Base-by-base conservation (phyloP, 345 rosid genomes). In the Eucalyptus tenuipes region DNA sequence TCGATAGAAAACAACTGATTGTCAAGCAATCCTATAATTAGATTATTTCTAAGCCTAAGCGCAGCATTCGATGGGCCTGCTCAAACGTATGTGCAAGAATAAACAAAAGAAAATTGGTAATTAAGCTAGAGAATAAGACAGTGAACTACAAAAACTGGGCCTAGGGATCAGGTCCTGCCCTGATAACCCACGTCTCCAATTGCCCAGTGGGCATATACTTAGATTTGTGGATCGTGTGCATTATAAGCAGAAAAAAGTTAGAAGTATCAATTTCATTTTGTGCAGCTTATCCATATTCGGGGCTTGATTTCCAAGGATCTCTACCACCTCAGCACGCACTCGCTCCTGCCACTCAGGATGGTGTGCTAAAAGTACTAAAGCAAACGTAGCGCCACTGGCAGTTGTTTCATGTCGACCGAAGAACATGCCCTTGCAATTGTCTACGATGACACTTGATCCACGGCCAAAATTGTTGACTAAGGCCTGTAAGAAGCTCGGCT, bases 361-460 rank as follows among this genome's bases (percentile, higher is more conserved):
- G 57, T 91, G 55, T 31, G 94, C 94, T 85, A 89, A 24, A 81
- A 92, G 86, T 89, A 92, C 68, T 15, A 92, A 75, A 31, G 88
- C 42, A 86, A 92, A 90, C 12, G 88, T 80, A 13, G 89, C 85
- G 10, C 90, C 87, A 47, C 64, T 92, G 45, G 89, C 88, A 25
- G 90, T 90, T 49, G 94, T 89, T 57, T 91, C 92, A 24, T 91
- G 90, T 33, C 92, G 89, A 42, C 92, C 88, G 44, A 91, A 89
- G 92, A 89, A 92, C 24, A 91, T 89, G 13, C 90, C 88, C 86
- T 91, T 92, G 92, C 92, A 90, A 45, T 92, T 92, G 81, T 90
- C 93, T 24, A 89, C 90, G 22, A 92, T 89, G 89, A 86, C 84
- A 45, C 66, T 89, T 42, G 80, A 31, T 16, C 85, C 61, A 48